Conservation (phyloP, 176 grass and related monocot species). For the Bonia amplexicaulis region DNA sequence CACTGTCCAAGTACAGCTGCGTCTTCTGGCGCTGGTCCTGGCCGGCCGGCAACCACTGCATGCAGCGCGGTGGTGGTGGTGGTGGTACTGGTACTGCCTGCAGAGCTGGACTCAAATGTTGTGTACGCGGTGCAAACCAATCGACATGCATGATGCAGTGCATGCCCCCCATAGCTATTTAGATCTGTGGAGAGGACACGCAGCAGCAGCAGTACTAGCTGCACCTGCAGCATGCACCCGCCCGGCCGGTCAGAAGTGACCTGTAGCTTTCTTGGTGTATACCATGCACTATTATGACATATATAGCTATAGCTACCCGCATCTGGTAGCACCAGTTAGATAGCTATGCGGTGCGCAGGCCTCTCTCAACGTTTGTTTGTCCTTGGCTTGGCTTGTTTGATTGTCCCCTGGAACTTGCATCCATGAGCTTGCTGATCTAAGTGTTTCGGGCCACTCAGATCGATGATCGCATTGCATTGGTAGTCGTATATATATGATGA, state of each 20-base stretch:
- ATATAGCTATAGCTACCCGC: no score
- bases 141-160: neutral
- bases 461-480: no score
- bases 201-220: neutral
- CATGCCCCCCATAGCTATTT: conserved; percentile 6
- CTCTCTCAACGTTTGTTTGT: neutral
- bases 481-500: neutral
- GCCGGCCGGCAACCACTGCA: conserved; percentile 34
- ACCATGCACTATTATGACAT: no score
- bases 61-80: conserved; percentile 21
- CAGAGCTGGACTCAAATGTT: conserved; percentile 26
- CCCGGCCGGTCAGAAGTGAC: conserved; percentile 3
- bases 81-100: neutral
- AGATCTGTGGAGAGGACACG: conserved; percentile 26
- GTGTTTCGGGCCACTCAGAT: no score
- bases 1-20: conserved; percentile 1
- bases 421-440: no score
- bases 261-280: conserved; percentile 23
- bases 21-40: conserved; percentile 28
- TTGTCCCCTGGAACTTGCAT: neutral
- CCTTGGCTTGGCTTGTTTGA: neutral
- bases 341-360: no score
- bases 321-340: no score
- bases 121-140: neutral
- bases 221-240: neutral